Base-by-base conservation (phyloP, 306 rosid genomes). In the Dicorynia guianensis region DNA sequence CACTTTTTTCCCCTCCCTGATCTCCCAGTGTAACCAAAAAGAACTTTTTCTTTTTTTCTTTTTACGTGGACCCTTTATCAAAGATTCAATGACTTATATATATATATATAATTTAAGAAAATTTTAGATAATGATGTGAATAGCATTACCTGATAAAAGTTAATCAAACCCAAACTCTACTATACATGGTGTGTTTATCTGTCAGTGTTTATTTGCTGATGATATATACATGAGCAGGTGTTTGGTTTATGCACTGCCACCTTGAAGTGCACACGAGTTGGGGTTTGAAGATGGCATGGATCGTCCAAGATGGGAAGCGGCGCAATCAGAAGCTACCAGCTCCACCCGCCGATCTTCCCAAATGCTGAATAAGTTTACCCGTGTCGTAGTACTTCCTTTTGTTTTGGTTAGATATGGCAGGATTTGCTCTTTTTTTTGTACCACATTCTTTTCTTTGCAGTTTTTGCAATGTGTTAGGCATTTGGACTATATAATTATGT, bases 231-330 rank as follows among this genome's bases (percentile, higher is more conserved):
- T 71, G 73, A 59, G 15, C 74, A 86, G 96, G 96, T 14, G 96
- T 87, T 72, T 90, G 96, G 96, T 90, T 90, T 55, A 90, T 90
- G 96, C 96, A 90, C 67, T 90, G 93, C 57, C 96, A 88, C 81
- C 83, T 91, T 38, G 93, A 91, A 83, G 93, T 88, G 19, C 96
- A 91, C 57, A 91, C 96, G 0, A 91, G 96, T 68, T 91, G 96
- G 93, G 96, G 96, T 0, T 72, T 91, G 79, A 91, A 91, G 69
- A 91, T 91, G 96, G 96, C 93, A 8, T 88, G 96, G 96, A 76
- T 91, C 8, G 96, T 88, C 3, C 74, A 77, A 67, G 93, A 91
- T 39, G 96, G 93, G 14, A 83, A 88, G 76, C 53, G 38, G 42
- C 87, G 75, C 52, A 80, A 87, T 64, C 92, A 91, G 70, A 91